Conservation (phyloP, 2,329 filamentous ascomycete genomes). For the Tolypocladium ophioglossoides region DNA sequence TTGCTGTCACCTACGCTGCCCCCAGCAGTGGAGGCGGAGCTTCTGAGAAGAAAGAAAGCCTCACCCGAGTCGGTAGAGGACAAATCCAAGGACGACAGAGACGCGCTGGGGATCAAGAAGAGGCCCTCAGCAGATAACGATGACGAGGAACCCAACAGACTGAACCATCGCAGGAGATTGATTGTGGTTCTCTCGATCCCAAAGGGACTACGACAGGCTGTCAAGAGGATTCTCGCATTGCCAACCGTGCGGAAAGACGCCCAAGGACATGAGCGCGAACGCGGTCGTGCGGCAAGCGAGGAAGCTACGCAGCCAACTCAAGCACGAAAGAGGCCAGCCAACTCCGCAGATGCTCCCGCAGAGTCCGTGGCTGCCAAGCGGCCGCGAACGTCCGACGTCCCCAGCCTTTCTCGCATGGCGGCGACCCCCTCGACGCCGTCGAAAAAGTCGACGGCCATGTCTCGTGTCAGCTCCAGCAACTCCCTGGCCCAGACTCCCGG, state of each 20-base stretch:
- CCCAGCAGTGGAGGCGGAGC: slow-evolving; percentile 33
- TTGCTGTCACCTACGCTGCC: slow-evolving; percentile 48
- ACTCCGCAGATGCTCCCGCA: slow-evolving; percentile 22
- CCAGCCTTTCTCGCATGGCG: slow-evolving; percentile 18
- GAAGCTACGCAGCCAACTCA: slow-evolving; percentile 22
- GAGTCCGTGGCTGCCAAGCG: slow-evolving; percentile 28
- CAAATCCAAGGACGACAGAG: slow-evolving; percentile 9
- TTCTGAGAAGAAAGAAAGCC: slow-evolving; percentile 20
- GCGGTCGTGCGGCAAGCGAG: slow-evolving; percentile 25
- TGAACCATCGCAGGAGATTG: slow-evolving; percentile 15
- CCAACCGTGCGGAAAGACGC: slow-evolving; percentile 28
- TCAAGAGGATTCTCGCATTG: slow-evolving; percentile 36
- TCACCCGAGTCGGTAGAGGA: slow-evolving; percentile 12
- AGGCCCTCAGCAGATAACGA: slow-evolving; percentile 17
- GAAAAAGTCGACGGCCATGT: slow-evolving; percentile 41
- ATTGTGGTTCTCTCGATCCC: slow-evolving; percentile 39
- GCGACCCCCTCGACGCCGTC: slow-evolving; percentile 39
- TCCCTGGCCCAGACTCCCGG: slow-evolving; percentile 42
- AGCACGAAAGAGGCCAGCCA: slow-evolving; percentile 40
- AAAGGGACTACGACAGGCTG: slow-evolving; percentile 31
- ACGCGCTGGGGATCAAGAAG: slow-evolving; percentile 13
- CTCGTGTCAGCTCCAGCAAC: slow-evolving; percentile 41
- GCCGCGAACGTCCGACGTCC: slow-evolving; percentile 31
- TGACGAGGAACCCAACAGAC: slow-evolving; percentile 18
- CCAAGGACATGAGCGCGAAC: slow-evolving; percentile 11